Conservation (phyloP, 2,329 filamentous ascomycete genomes). For the Achaetomium macrosporum region DNA sequence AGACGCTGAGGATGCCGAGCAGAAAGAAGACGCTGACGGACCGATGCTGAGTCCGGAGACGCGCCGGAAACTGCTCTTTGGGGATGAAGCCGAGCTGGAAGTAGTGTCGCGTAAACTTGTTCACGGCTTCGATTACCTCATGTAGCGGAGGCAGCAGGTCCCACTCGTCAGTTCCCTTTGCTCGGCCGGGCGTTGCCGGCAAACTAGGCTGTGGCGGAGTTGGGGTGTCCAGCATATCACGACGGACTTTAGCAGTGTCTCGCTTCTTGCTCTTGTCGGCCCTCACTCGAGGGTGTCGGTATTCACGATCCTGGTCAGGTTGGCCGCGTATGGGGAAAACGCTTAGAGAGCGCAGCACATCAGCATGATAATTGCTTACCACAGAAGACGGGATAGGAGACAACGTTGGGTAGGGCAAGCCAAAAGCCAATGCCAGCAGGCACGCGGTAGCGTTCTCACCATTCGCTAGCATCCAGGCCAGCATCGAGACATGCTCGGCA, state of each 20-base stretch:
- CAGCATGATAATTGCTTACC: constrained; percentile 4
- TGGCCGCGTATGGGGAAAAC: constrained; percentile 49
- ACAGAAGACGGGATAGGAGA: background rate
- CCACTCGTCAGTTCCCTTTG: constrained; percentile 39
- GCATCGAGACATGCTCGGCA: constrained; percentile 48
- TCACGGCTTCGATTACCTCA: constrained; percentile 47
- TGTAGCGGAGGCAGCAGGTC: constrained; percentile 43
- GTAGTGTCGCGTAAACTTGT: constrained; percentile 49
- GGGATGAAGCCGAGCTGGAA: constrained; percentile 56
- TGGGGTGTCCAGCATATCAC: constrained; percentile 30
- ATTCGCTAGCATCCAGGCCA: constrained; percentile 43
- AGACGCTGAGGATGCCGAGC: constrained; percentile 50
- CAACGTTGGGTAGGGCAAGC: background rate
- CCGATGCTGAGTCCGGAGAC: constrained; percentile 40
- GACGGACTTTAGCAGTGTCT: constrained; percentile 33
- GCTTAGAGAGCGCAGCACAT: constrained; percentile 29
- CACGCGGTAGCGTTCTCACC: constrained; percentile 34
- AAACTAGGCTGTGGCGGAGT: constrained; percentile 12
- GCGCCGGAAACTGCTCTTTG: constrained; percentile 44
- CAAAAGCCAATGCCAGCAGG: background rate
- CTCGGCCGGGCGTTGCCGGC: constrained; percentile 13
- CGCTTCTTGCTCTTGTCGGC: constrained; percentile 41
- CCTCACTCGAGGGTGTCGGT: constrained; percentile 49
- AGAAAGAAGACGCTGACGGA: constrained; percentile 51
- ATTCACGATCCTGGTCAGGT: constrained; percentile 49